Evolutionary conservation across 805 yeast genomes (phyloP), one percentile per base, ranked within the genome.

Genomic region (Priceomyces melissophilus): DNA sequence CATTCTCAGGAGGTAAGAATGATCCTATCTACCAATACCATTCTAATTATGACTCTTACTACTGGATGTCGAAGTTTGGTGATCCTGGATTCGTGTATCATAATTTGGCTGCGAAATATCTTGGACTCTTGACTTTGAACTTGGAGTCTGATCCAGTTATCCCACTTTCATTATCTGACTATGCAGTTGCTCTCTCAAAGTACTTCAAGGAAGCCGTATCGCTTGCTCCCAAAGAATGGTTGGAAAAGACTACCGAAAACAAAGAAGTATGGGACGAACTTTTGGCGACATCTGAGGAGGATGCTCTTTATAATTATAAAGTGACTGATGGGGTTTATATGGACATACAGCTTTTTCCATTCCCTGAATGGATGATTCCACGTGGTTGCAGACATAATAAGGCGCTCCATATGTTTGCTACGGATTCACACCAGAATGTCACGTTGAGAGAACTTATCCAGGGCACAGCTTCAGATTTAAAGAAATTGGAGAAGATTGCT

Each of bases 61-160:
- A 71, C 39, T 82, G 87, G 83, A 64, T 81, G 60, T 64, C 71
- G 20, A 61, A 61, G 4, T 68, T 63, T 48, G 71, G 75, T 11
- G 86, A 81, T 50, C 75, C 78, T 9, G 75, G 71, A 0, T 78
- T 74, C 42, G 63, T 65, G 13, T 64, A 64, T 39, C 89, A 84
- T 46, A 75, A 73, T 45, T 66, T 76, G 15, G 54, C 81, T 40
- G 79, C 87, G 1, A 80, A 78, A 50, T 79, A 76, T 55, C 61
- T 77, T 39, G 85, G 89, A 0, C 61, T 82, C 32, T 55, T 81
- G 9, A 62, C 74, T 1, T 59, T 84, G 42, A 70, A 71, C 37
- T 54, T 83, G 37, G 67, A 76, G 50, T 86, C 83, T 47, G 72
- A 67, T 37, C 86, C 81, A 52, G 67, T 85, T 1, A 58, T 82